A percentile compares a stretch with the other conserved stretches of the same genome.
These are phyloP conservation scores for Auricularia sp. DNA, from an alignment of 768 basidiomycete species.

Conservation along the genomic window DNA sequence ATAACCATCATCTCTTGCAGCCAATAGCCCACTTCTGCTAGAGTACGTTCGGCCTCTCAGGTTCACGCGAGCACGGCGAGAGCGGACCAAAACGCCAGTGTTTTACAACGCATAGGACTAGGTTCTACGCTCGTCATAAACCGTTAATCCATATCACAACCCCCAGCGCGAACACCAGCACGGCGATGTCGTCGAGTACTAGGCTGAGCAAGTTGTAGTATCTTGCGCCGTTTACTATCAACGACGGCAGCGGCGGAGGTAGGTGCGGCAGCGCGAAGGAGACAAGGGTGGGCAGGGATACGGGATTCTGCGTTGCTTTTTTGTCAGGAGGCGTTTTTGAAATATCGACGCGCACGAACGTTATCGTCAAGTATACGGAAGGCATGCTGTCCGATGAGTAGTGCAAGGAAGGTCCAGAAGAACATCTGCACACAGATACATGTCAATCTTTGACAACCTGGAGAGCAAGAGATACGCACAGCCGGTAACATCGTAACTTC, in stretches of 20 bases:
- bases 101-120: neutral
- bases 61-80: no score
- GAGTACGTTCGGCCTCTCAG: neutral
- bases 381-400: neutral
- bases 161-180: neutral
- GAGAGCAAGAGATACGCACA: neutral
- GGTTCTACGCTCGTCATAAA: neutral
- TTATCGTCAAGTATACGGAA: neutral
- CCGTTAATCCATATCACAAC: neutral
- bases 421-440: neutral
- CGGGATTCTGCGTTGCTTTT: neutral
- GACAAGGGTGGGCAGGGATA: neutral
- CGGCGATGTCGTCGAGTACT: neutral
- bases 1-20: no score
- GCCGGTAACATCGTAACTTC: neutral
- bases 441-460: neutral
- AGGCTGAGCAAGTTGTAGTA: neutral
- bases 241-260: neutral
- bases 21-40: no score
- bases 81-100: neutral
- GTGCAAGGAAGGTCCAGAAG: neutral
- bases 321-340: neutral
- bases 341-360: neutral
- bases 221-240: neutral
- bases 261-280: neutral